Percentiles rank a stretch among this genome's conserved stretches.
These are phyloP conservation scores for Paraphaeosphaeria minitans DNA, from an alignment of 2,329 filamentous ascomycete species.

Conservation along the genomic window DNA sequence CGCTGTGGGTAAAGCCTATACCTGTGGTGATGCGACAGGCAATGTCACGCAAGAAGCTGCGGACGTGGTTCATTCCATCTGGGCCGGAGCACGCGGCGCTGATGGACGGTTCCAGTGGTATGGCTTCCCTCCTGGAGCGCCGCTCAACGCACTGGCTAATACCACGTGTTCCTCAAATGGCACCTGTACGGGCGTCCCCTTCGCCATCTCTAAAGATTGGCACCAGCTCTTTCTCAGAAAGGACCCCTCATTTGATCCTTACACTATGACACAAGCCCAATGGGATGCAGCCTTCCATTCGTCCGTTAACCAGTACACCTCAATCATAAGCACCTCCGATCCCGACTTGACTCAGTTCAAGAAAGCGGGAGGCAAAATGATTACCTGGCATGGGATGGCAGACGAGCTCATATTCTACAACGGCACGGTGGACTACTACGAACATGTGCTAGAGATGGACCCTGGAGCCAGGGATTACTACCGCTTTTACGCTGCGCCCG, in stretches of 20 bases:
- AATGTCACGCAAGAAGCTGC: conserved; percentile 20
- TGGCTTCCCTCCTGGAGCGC: conserved; percentile 14
- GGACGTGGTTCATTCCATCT: conserved; percentile 20
- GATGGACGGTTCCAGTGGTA: conserved; percentile 26
- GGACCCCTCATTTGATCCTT: neutral
- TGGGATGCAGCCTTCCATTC: conserved; percentile 14
- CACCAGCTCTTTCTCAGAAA: conserved; percentile 20
- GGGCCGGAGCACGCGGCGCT: conserved; percentile 19
- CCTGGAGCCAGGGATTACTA: conserved; percentile 26
- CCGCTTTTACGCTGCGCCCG: conserved; percentile 31
- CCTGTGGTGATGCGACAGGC: conserved; percentile 13
- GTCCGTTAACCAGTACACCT: conserved; percentile 19
- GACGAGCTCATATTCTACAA: conserved; percentile 19
- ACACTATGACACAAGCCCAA: neutral
- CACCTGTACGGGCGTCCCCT: conserved; percentile 11
- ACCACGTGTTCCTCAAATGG: conserved; percentile 19
- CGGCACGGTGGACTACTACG: conserved; percentile 21
- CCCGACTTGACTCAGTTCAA: conserved; percentile 27
- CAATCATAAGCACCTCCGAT: conserved; percentile 19
- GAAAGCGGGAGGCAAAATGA: conserved; percentile 27
- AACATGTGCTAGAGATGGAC: conserved; percentile 14
- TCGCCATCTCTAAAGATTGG: conserved; percentile 7
- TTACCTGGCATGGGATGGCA: conserved; percentile 31
- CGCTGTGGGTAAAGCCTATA: conserved; percentile 16
- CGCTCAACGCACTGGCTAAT: conserved; percentile 16